Evolutionary conservation across 495 filamentous ascomycete genomes (phyloP), one percentile per base, ranked within the genome.

Genomic region (Barbatosphaeria neglecta): DNA sequence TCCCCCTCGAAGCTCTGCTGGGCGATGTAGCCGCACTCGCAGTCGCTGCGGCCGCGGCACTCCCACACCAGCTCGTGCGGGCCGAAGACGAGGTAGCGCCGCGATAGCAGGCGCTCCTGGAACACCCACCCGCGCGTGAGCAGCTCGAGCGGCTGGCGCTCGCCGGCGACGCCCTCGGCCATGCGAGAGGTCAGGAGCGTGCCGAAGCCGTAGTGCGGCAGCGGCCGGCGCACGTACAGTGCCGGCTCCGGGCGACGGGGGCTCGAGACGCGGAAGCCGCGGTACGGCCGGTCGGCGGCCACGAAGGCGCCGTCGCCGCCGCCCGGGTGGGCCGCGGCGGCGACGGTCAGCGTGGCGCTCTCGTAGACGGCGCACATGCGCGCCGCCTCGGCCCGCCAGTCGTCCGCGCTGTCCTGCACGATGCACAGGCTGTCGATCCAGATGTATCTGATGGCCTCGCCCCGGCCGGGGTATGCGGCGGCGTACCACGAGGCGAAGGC

Each of bases 71-170:
- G 15, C 41, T 64, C 57, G 6, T 50, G 48, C 1, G 46, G 23
- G 6, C 53, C 51, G 31, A 59, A 66, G 17, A 58, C 46, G 6
- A 67, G 50, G 1, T 49, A 54, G 3, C 64, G 33, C 7, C 55
- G 55, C 3, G 59, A 54, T 18, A 67, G 44, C 8, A 58, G 44
- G 0, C 61, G 50, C 35, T 67, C 64, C 41, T 67, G 63, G 13
- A 63, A 59, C 0, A 59, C 61, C 64, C 64, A 67, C 0, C 54
- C 63, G 13, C 64, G 20, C 3, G 23, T 25, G 2, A 49, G 31
- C 1, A 66, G 45, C 27, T 31, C 7, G 8, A 31, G 27, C 27
- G 27, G 27, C 8, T 8, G 9, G 27, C 15, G 9, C 7, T 31
- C 27, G 9, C 27, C 27, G 3, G 9, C 27, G 3, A 10, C 27